Base-by-base conservation (phyloP, 305 asterid genomes). In the Fraxinus sp. region DNA sequence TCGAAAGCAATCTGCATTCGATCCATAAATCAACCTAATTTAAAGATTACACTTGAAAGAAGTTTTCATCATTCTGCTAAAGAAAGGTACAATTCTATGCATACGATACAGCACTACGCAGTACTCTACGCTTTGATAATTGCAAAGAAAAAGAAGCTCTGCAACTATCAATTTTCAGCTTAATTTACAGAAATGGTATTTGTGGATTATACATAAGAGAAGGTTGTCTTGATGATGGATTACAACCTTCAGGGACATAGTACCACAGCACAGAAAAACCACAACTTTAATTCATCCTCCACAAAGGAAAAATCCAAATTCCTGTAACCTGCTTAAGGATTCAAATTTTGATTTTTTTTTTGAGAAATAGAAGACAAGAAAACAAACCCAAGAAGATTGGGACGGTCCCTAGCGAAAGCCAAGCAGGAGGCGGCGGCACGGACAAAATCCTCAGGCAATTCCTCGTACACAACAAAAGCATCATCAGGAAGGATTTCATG, bases 391-490 rank as follows among this genome's bases (percentile, higher is more conserved):
- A 95, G 84, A 85, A 93, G 92, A 64, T 90, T 85, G 0, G 97
- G 96, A 30, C 89, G 89, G 32, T 91, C 87, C 71, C 91, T 87
- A 77, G 98, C 91, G 85, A 94, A 94, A 32, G 94, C 90, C 37
- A 95, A 87, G 86, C 96, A 95, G 43, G 82, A 75, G 4, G 90
- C 80, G 33, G 99, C 94, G 49, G 88, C 84, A 39, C 80, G 85
- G 9, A 90, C 82, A 82, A 94, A 95, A 68, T 93, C 93, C 43
- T 91, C 89, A 0, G 89, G 80, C 82, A 95, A 86, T 57, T 87
- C 89, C 92, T 95, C 96, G 82, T 91, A 90, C 79, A 82, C 92
- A 33, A 95, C 95, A 80, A 94, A 91, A 2, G 92, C 96, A 43
- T 95, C 98, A 79, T 90, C 97, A 1, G 88, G 87, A 6, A 68